Conservation (phyloP, 2,329 filamentous ascomycete genomes). For the Aspergillus piperis region DNA sequence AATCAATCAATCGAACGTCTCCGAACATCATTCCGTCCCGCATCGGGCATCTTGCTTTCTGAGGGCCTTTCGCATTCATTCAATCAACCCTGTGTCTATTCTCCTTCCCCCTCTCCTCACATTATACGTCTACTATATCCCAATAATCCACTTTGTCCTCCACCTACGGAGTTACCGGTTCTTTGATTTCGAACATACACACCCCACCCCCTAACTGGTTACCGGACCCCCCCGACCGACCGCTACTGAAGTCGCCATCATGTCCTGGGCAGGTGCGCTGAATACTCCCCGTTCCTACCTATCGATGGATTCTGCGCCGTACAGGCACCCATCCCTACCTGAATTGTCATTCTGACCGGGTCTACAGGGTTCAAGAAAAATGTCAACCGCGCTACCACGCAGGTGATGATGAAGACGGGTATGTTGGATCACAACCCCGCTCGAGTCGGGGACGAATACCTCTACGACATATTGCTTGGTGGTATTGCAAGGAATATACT, state of each 20-base stretch:
- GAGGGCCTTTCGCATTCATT: conserved; percentile 6
- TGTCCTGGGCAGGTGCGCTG: conserved; percentile 70
- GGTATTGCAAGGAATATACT: neutral
- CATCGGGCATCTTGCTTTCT: conserved; percentile 19
- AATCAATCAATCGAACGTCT: conserved; percentile 9
- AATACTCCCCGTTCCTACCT: neutral
- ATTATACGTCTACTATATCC: neutral
- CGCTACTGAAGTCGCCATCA: conserved; percentile 42
- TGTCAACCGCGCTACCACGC: conserved; percentile 97
- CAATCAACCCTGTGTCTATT: neutral
- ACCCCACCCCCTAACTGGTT: neutral
- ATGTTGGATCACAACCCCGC: conserved; percentile 29
- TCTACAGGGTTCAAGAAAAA: conserved; percentile 82
- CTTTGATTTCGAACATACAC: neutral
- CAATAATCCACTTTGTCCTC: neutral
- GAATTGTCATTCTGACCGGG: neutral
- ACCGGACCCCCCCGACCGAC: neutral
- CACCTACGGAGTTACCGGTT: neutral
- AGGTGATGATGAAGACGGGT: conserved; percentile 99
- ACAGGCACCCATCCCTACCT: neutral
- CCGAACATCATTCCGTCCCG: conserved; percentile 15
- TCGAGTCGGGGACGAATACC: neutral
- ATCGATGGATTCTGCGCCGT: neutral
- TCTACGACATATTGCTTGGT: neutral
- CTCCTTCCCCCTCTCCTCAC: neutral